Conservation (phyloP, 106 monocot species). For the Phalaenopsis aphrodite region DNA sequence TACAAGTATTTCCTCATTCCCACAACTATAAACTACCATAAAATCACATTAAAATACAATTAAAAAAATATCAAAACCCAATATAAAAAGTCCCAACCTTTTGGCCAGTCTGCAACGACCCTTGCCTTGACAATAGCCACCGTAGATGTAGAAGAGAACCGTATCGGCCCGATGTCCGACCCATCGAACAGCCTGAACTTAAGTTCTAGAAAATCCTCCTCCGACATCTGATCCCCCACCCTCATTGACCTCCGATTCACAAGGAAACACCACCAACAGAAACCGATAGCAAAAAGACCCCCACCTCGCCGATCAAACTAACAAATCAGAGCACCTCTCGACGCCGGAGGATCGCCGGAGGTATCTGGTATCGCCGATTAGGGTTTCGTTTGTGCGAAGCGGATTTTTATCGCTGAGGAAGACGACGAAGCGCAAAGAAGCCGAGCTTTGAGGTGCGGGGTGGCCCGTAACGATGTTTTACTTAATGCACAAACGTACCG, state of each 20-base stretch:
- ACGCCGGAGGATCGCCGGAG: neutral
- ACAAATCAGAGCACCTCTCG: neutral
- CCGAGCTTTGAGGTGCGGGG: neutral
- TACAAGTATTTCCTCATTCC: neutral
- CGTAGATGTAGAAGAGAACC: slow-evolving; percentile 19
- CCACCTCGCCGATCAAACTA: neutral
- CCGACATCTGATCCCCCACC: slow-evolving; percentile 13
- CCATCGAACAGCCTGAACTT: slow-evolving; percentile 41
- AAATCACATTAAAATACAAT: neutral
- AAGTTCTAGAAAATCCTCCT: slow-evolving; percentile 37
- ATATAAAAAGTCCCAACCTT: slow-evolving; percentile 10
- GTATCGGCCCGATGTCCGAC: slow-evolving; percentile 37
- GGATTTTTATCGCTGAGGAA: neutral
- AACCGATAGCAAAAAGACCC: neutral
- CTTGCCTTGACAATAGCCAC: slow-evolving; percentile 32
- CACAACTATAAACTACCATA: neutral
- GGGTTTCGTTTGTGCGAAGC: neutral
- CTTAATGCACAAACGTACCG: neutral
- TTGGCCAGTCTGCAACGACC: slow-evolving; percentile 28
- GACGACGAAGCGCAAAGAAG: neutral
- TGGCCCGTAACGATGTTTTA: neutral
- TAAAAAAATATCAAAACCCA: too few relatives aligned
- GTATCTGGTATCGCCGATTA: neutral
- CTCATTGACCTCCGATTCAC: neutral
- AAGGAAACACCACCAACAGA: neutral